Evolutionary conservation across 1,284 basidiomycete genomes (phyloP).

Genomic region (Sporisorium graminicola): DNA sequence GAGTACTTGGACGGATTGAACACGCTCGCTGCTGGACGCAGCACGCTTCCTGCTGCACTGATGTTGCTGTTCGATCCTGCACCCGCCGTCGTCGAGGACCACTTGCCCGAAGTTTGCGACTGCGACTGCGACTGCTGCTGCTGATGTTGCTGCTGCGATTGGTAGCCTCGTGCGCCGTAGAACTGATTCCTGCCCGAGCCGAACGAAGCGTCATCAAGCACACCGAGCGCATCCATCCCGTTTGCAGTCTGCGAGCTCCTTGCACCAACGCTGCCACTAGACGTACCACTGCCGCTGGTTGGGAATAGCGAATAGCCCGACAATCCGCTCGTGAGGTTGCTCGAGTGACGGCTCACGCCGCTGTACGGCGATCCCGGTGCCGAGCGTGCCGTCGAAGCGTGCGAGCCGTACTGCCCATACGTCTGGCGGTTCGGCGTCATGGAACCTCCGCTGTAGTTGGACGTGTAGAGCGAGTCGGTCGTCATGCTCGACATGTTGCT

Average conservation of each 20-base stretch:
- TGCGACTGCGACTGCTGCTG: slow-evolving; percentile 16
- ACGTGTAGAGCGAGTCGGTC: slow-evolving; percentile 36
- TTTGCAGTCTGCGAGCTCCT: slow-evolving; percentile 28
- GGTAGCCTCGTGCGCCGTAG: slow-evolving; percentile 41
- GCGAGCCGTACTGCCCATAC: slow-evolving; percentile 29
- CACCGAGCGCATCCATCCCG: slow-evolving; percentile 36
- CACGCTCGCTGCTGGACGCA: slow-evolving; percentile 38
- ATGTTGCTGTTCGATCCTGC: slow-evolving; percentile 15
- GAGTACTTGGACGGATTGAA: slow-evolving; percentile 39
- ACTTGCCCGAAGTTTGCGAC: slow-evolving; percentile 16
- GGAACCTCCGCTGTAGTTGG: slow-evolving; percentile 35
- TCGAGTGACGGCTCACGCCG: slow-evolving; percentile 38
- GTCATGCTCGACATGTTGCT: slow-evolving; percentile 28
- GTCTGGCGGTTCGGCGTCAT: slow-evolving; percentile 42
- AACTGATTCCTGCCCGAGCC: slow-evolving; percentile 30
- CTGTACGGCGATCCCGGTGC: slow-evolving; percentile 53
- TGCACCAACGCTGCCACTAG: slow-evolving; percentile 9
- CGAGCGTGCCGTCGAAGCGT: slow-evolving; percentile 35
- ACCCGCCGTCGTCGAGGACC: slow-evolving; percentile 13
- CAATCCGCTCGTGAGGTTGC: slow-evolving; percentile 25
- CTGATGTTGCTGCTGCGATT: slow-evolving; percentile 12
- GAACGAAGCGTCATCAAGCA: slow-evolving; percentile 34
- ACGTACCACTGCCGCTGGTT: slow-evolving; percentile 18
- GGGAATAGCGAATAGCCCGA: slow-evolving; percentile 51
- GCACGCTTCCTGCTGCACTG: slow-evolving; percentile 22